Percentiles rank a stretch among this genome's conserved stretches.
phyloP scores from a whole-genome alignment of 805 yeast species.

The Hanseniaspora guilliermondii region DNA sequence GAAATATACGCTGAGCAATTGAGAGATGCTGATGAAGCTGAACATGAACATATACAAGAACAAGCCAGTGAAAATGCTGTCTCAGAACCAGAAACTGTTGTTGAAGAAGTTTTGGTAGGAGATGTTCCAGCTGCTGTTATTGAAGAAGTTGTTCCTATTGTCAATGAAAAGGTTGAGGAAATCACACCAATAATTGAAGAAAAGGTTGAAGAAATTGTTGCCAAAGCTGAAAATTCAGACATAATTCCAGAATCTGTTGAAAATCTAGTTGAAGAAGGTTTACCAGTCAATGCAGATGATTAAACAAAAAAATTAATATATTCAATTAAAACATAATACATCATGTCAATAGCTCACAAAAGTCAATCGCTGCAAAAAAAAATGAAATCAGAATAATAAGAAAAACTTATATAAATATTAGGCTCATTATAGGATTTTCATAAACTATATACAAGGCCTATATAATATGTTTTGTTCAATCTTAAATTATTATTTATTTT shows the following conservation, averaged over 20 bases:
- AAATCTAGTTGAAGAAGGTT: constrained; percentile 10
- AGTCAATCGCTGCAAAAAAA: too few species aligned
- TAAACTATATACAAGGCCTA: constrained; percentile 28
- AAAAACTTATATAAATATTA: too few species aligned
- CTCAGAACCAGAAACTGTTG: constrained; percentile 9
- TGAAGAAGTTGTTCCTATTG: constrained; percentile 18
- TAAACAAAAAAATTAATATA: background rate
- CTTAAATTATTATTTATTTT: too few species aligned
- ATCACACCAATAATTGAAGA: constrained; percentile 13
- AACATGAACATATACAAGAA: constrained; percentile 22
- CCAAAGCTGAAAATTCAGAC: background rate
- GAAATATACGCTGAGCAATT: constrained; percentile 89
- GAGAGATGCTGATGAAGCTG: constrained; percentile 56
- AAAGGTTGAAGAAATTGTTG: constrained; percentile 19
- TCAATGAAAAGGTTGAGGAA: constrained; percentile 11
- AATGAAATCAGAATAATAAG: background rate
- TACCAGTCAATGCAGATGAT: constrained; percentile 12
- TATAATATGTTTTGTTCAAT: too few species aligned
- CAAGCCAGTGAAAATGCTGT: constrained; percentile 5
- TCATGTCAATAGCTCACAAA: constrained; percentile 15
- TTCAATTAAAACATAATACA: too few species aligned
- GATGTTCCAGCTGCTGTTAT: constrained; percentile 16
- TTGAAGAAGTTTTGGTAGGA: background rate
- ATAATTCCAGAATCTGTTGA: background rate
- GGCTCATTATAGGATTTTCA: too few species aligned